Evolutionary conservation across 169 alveolate genomes (phyloP).

Genomic region (Plasmodium gallinaceum): DNA sequence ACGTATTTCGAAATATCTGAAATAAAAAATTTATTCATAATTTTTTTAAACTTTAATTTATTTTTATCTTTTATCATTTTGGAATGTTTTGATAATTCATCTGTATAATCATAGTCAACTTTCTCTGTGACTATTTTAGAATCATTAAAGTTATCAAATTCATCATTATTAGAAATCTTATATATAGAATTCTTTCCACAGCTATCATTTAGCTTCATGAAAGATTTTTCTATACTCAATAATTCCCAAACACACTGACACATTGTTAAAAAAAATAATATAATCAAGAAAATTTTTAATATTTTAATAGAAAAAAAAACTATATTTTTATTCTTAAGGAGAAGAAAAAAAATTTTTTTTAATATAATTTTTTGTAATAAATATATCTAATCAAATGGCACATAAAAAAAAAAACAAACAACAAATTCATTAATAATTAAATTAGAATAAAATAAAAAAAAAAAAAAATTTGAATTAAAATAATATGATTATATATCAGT

Average conservation of each 20-base stretch:
- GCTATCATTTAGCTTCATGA: conserved; percentile 19
- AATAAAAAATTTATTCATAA: conserved; percentile 60
- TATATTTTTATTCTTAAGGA: too few species aligned
- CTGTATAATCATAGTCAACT: conserved; percentile 61
- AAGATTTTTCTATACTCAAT: conserved; percentile 52
- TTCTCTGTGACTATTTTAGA: conserved; percentile 16
- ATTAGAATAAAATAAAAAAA: too few species aligned
- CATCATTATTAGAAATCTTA: background rate
- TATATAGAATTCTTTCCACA: conserved; percentile 7
- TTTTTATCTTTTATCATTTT: conserved; percentile 47
- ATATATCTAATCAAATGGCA: too few species aligned
- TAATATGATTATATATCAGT: background rate
- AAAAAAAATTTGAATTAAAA: too few species aligned
- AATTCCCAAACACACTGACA: conserved; percentile 76
- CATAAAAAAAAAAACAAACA: too few species aligned
- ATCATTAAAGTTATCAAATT: conserved; percentile 10
- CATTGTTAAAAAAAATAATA: conserved; percentile 5
- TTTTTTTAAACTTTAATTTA: conserved; percentile 63
- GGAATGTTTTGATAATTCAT: conserved; percentile 11
- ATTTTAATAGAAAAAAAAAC: too few species aligned
- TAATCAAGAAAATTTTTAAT: background rate
- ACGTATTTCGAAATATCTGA: conserved; percentile 72
- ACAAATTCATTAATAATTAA: too few species aligned
- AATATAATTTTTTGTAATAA: too few species aligned
- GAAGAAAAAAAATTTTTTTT: too few species aligned